phyloP scores from a whole-genome alignment of 1,139 yeast genomes.

The Blastobotrys persicus region DNA sequence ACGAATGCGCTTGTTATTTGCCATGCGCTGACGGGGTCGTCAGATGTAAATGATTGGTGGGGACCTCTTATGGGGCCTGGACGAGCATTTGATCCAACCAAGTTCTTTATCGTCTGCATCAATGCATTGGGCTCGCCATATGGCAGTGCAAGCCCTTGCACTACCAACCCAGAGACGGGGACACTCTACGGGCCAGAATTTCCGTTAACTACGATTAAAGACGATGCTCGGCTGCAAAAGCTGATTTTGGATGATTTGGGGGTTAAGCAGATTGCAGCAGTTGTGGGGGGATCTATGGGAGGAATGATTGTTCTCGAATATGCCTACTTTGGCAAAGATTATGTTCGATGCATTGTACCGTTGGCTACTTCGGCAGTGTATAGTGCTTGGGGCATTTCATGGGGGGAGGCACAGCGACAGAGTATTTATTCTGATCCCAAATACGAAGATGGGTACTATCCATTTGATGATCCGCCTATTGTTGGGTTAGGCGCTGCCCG shows the following conservation, averaged over 20 bases:
- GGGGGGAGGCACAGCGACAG: slow-evolving; percentile 98
- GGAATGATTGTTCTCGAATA: slow-evolving; percentile 97
- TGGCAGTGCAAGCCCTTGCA: slow-evolving; percentile 91
- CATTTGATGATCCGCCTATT: slow-evolving; percentile 71
- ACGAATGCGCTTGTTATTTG: slow-evolving; percentile 84
- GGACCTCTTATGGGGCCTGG: slow-evolving; percentile 88
- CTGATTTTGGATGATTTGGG: slow-evolving; percentile 69
- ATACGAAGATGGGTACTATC: slow-evolving; percentile 83
- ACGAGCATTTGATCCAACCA: slow-evolving; percentile 85
- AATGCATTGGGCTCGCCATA: slow-evolving; percentile 95
- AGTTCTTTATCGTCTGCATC: slow-evolving; percentile 80
- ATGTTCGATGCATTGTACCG: slow-evolving; percentile 72
- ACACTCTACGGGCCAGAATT: slow-evolving; percentile 88
- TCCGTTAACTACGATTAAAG: slow-evolving; percentile 88
- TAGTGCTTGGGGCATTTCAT: slow-evolving; percentile 97
- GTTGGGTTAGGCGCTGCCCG: slow-evolving; percentile 94
- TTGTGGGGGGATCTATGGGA: slow-evolving; percentile 98
- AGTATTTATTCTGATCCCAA: slow-evolving; percentile 93
- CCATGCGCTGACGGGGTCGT: slow-evolving; percentile 93
- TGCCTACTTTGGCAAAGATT: slow-evolving; percentile 66
- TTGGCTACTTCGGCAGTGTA: slow-evolving; percentile 93
- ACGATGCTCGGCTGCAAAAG: slow-evolving; percentile 79
- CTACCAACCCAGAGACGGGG: slow-evolving; percentile 69
- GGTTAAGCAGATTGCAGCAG: slow-evolving; percentile 73
- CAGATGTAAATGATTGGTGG: slow-evolving; percentile 98